phyloP scores from a whole-genome alignment of 1,139 yeast genomes.

The Diutina siamensis region DNA sequence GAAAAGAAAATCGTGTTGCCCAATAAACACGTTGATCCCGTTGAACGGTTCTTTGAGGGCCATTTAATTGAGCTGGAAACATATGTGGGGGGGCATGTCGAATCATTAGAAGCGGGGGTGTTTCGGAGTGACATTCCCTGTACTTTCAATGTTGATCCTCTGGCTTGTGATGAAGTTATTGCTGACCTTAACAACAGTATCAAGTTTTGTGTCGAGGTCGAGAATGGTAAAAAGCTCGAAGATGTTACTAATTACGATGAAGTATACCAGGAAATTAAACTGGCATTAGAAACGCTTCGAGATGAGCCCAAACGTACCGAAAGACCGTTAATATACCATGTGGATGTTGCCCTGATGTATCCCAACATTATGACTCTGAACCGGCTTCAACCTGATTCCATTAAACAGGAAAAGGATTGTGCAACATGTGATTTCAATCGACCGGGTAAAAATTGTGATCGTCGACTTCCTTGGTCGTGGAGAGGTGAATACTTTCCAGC shows the following conservation, averaged over 20 bases:
- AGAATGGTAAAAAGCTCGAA: constrained; percentile 56
- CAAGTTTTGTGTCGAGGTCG: constrained; percentile 76
- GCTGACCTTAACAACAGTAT: constrained; percentile 66
- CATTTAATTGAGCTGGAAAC: constrained; percentile 92
- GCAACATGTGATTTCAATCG: constrained; percentile 96
- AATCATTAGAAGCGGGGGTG: constrained; percentile 95
- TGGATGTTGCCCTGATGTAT: constrained; percentile 98
- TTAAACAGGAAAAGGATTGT: constrained; percentile 91
- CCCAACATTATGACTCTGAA: constrained; percentile 98
- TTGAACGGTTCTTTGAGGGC: constrained; percentile 88
- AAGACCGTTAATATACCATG: constrained; percentile 85
- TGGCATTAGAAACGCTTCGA: constrained; percentile 45
- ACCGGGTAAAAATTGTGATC: constrained; percentile 88
- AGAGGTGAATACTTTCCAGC: constrained; percentile 95
- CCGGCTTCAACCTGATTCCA: constrained; percentile 94
- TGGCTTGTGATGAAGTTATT: constrained; percentile 72
- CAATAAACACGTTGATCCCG: constrained; percentile 85
- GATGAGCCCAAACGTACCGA: constrained; percentile 57
- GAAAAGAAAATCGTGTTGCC: constrained; percentile 69
- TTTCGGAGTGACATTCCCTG: constrained; percentile 79
- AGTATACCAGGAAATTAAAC: constrained; percentile 46
- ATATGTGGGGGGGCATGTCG: constrained; percentile 98
- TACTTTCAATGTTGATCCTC: constrained; percentile 68
- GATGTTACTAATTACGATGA: constrained; percentile 78
- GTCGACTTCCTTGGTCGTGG: constrained; percentile 95